Evolutionary conservation across 2,329 filamentous ascomycete genomes (phyloP).

Genomic region (Pseudovirgaria hyperparasitica): DNA sequence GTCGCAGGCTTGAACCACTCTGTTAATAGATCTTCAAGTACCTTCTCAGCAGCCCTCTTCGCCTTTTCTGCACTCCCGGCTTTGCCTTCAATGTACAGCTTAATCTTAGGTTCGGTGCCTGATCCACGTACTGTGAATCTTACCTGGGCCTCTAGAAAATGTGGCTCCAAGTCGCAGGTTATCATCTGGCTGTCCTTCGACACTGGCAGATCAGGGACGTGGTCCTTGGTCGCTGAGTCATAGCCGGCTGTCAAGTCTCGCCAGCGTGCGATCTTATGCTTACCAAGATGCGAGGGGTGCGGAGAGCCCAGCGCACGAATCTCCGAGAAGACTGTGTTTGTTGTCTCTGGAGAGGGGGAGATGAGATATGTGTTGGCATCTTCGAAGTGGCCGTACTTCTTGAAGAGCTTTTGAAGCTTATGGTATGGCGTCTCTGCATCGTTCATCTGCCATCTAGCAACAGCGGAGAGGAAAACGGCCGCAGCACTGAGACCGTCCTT

Average conservation of each 20-base stretch:
- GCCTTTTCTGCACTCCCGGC: conserved; percentile 29
- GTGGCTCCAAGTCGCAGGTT: conserved; percentile 46
- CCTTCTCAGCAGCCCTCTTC: conserved; percentile 30
- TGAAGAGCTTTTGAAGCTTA: conserved; percentile 45
- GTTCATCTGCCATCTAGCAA: conserved; percentile 35
- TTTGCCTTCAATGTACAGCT: conserved; percentile 41
- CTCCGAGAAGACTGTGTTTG: conserved; percentile 39
- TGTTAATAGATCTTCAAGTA: conserved; percentile 31
- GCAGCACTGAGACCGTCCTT: conserved; percentile 53
- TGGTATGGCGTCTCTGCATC: conserved; percentile 43
- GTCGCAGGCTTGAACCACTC: conserved; percentile 37
- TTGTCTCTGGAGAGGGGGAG: conserved; percentile 41
- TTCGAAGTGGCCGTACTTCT: conserved; percentile 47
- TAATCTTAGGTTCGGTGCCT: conserved; percentile 56
- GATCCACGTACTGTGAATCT: conserved; percentile 49
- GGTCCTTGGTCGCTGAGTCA: conserved; percentile 42
- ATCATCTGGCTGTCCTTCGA: conserved; percentile 50
- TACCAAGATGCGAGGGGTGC: conserved; percentile 35
- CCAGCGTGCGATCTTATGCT: conserved; percentile 43
- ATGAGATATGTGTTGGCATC: conserved; percentile 52
- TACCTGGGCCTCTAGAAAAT: conserved; percentile 40
- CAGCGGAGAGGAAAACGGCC: conserved; percentile 44
- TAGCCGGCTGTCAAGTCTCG: conserved; percentile 48
- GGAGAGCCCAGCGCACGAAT: conserved; percentile 36
- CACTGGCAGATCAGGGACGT: conserved; percentile 41